Evolutionary conservation across 345 rosid genomes (phyloP).

Genomic region (Ailanthus altissimus): DNA sequence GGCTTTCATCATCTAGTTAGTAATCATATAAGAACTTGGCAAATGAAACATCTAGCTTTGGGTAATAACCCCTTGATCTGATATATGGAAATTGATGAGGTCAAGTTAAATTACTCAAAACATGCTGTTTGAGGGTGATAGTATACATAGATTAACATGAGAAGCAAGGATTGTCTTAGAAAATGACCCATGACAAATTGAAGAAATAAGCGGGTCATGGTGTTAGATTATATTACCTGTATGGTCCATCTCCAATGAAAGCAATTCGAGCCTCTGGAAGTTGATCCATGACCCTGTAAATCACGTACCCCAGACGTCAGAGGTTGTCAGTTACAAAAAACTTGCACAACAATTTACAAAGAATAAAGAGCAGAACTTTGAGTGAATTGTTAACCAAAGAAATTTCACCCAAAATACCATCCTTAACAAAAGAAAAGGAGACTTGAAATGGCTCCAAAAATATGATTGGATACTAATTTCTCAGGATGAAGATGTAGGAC

Average conservation of each 20-base stretch:
- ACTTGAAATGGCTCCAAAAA: not conserved
- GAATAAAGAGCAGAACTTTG: not conserved
- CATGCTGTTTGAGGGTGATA: not conserved
- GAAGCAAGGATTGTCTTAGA: not conserved
- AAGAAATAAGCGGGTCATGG: not conserved
- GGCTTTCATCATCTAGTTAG: not conserved
- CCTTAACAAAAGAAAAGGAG: not conserved
- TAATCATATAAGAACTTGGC: not conserved
- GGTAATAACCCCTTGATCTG: not conserved
- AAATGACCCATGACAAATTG: not conserved
- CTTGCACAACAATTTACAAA: not conserved
- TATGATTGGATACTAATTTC: not conserved
- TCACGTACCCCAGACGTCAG: constrained; percentile 22
- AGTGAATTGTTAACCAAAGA: not conserved
- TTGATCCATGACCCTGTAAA: constrained; percentile 86
- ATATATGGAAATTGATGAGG: not conserved
- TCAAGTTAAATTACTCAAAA: not conserved
- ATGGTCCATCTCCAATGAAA: constrained; percentile 94
- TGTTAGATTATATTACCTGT: constrained; percentile 49
- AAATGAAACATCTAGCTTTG: constrained; percentile 8
- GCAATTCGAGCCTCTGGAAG: constrained; percentile 90
- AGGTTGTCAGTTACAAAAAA: not conserved
- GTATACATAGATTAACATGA: not conserved
- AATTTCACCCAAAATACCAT: not conserved
- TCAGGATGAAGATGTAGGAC: not conserved